These are phyloP conservation scores for Trichocladium antarcticum DNA, from an alignment of 495 filamentous ascomycete species.

Conservation along the genomic window DNA sequence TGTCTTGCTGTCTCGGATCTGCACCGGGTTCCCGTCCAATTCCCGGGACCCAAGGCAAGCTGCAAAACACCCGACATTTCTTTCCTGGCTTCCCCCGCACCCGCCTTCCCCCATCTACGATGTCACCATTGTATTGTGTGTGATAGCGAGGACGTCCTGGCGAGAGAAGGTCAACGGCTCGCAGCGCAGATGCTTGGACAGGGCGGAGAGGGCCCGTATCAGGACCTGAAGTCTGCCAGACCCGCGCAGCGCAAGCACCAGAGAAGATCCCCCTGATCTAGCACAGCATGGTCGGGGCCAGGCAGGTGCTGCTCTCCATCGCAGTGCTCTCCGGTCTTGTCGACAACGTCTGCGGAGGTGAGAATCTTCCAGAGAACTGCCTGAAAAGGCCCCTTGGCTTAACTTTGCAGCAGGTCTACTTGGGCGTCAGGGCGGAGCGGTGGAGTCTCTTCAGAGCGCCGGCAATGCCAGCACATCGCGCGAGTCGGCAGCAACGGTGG, in stretches of 20 bases:
- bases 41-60: conserved; percentile 1
- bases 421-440: conserved; percentile 5
- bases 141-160: conserved; percentile 9
- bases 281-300: conserved; percentile 23
- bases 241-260: conserved; percentile 4
- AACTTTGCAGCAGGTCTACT: conserved; percentile 3
- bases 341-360: conserved; percentile 22
- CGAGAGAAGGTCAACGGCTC: conserved; percentile 3
- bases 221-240: background rate
- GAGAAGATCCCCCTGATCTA: background rate
- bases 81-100: background rate
- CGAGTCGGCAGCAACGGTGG: background rate
- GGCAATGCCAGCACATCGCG: background rate
- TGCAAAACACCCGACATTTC: conserved; percentile 2
- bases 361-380: background rate
- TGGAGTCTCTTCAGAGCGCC: background rate
- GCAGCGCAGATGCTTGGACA: conserved; percentile 9
- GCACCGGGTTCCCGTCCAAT: conserved; percentile 6
- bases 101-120: background rate
- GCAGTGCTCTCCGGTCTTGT: conserved; percentile 22
- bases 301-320: conserved; percentile 22
- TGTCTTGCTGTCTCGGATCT: conserved; percentile 8
- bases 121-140: conserved; percentile 14
- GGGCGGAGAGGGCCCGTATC: conserved; percentile 7
- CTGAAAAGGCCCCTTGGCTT: background rate